These are phyloP conservation scores for Dimargaris xerosporica DNA, from an alignment of 192 early-diverging fungal genomes.

Conservation along the genomic window DNA sequence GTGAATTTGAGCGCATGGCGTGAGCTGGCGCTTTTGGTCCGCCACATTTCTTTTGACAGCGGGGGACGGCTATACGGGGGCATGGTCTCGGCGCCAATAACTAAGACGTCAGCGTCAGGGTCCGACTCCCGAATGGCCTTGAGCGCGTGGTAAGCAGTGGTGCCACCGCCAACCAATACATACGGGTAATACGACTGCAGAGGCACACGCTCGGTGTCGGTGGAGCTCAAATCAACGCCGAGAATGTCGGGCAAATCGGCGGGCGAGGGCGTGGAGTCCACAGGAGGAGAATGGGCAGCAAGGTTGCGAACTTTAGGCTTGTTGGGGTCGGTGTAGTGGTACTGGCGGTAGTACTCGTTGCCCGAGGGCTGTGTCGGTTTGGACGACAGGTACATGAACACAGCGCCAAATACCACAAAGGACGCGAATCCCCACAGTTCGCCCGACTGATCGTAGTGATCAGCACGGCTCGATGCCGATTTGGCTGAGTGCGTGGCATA, in stretches of 20 bases:
- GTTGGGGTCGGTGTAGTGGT: background rate
- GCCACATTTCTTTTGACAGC: slow-evolving; percentile 53
- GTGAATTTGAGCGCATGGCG: slow-evolving; percentile 30
- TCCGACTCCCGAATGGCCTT: slow-evolving; percentile 41
- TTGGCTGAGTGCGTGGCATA: too few relatives aligned
- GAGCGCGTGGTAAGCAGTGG: slow-evolving; percentile 40
- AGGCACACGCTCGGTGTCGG: background rate
- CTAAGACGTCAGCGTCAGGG: slow-evolving; percentile 39
- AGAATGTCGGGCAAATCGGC: background rate
- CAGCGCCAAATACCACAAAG: background rate
- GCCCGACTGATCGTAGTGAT: slow-evolving; percentile 1
- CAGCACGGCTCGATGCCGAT: too few relatives aligned
- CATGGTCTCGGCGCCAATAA: slow-evolving; percentile 36
- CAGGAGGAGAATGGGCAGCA: background rate
- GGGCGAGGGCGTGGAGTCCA: background rate
- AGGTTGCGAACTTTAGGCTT: background rate
- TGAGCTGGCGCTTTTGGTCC: slow-evolving; percentile 24
- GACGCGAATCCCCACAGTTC: background rate
- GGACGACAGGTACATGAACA: background rate
- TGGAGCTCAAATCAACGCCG: background rate
- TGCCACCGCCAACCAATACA: slow-evolving; percentile 31
- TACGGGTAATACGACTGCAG: slow-evolving; percentile 9
- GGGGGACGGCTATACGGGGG: slow-evolving; percentile 48
- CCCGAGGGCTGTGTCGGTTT: background rate
- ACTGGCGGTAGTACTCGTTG: background rate